Conservation (phyloP, 202 grass and related monocot species). For the Saccharum hybrid region DNA sequence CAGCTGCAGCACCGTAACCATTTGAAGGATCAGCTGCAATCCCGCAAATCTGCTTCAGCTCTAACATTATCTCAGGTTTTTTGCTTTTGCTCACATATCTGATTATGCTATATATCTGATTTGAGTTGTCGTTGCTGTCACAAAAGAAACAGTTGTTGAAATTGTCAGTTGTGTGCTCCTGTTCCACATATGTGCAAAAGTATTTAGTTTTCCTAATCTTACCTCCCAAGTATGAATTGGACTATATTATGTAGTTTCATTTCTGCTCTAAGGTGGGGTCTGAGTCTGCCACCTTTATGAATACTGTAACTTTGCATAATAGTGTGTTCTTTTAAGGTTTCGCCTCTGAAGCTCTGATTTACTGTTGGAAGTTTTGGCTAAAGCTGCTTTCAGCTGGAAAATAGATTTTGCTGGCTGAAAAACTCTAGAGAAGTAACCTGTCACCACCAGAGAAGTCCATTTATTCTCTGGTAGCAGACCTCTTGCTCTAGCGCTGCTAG, state of each 20-base stretch:
- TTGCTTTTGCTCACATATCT: slow-evolving; percentile 31
- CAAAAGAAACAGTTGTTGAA: not conserved
- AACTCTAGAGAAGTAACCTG: not conserved
- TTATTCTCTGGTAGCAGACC: slow-evolving; percentile 23
- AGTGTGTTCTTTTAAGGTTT: not conserved
- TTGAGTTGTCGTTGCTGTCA: not conserved
- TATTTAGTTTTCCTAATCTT: slow-evolving; percentile 14
- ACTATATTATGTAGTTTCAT: slow-evolving; percentile 6
- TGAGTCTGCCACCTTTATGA: not conserved
- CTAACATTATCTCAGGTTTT: slow-evolving; percentile 54
- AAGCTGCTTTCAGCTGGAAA: slow-evolving; percentile 21
- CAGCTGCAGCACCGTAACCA: slow-evolving; percentile 70
- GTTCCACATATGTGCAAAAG: not conserved
- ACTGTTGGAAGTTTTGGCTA: slow-evolving; percentile 1
- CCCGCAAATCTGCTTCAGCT: slow-evolving; percentile 51
- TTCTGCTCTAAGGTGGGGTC: not conserved
- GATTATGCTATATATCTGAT: slow-evolving; percentile 17
- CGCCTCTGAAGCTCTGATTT: slow-evolving; percentile 9
- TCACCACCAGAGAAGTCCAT: not conserved
- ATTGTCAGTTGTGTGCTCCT: not conserved
- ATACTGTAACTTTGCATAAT: slow-evolving; percentile 3
- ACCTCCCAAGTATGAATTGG: slow-evolving; percentile 5
- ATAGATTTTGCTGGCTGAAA: slow-evolving; percentile 5
- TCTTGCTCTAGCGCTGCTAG: not conserved
- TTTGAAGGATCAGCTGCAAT: slow-evolving; percentile 62